phyloP scores from a whole-genome alignment of 192 early-diverging fungal genomes.

The Coemansia sp. region DNA sequence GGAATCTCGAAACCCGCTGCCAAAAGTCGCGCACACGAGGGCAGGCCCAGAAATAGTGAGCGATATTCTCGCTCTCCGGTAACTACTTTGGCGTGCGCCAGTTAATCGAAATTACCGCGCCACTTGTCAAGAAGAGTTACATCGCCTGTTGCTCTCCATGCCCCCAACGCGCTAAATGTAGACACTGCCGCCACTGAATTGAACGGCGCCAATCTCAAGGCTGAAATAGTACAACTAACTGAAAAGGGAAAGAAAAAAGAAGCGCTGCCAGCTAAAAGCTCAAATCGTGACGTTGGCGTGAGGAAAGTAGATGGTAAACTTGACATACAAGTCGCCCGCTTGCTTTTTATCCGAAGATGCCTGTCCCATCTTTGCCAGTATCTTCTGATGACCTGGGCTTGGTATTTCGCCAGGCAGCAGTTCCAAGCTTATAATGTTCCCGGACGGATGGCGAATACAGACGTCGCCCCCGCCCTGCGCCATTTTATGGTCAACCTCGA shows the following conservation, averaged over 20 bases:
- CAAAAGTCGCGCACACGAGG: too few relatives aligned
- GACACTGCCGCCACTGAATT: too few relatives aligned
- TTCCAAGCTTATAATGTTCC: constrained; percentile 14
- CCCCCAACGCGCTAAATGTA: too few relatives aligned
- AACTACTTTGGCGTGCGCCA: background rate
- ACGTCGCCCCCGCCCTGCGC: constrained; percentile 17
- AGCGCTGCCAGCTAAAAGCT: background rate
- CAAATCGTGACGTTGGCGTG: constrained; percentile 10
- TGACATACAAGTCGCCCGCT: constrained; percentile 16
- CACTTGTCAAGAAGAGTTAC: too few relatives aligned
- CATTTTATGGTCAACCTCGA: constrained; percentile 22
- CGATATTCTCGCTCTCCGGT: too few relatives aligned
- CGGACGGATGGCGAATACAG: constrained; percentile 22
- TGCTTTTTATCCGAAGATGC: background rate
- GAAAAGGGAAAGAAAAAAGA: background rate
- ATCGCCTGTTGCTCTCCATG: background rate
- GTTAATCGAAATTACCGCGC: too few relatives aligned
- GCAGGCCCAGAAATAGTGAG: too few relatives aligned
- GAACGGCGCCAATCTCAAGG: background rate
- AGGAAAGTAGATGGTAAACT: constrained; percentile 17
- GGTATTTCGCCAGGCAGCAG: constrained; percentile 17
- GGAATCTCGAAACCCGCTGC: too few relatives aligned
- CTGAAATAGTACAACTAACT: background rate
- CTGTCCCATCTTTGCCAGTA: constrained; percentile 13
- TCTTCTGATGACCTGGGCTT: constrained; percentile 10